Evolutionary conservation across 1,284 basidiomycete genomes (phyloP).

Genomic region (Phellopilus nigrolimitatus): DNA sequence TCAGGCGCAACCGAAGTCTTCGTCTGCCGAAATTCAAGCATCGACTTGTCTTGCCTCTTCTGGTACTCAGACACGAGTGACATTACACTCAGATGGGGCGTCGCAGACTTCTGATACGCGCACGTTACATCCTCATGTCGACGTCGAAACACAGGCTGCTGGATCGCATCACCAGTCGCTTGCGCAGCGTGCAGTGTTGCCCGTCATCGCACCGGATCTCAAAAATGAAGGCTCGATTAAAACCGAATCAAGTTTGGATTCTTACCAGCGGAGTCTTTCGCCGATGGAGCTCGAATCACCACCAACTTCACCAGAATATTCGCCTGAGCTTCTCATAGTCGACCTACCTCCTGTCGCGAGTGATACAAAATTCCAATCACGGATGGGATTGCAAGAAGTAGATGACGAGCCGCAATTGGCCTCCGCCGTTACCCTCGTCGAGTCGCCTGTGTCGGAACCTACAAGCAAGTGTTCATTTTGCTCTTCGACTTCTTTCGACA

Average conservation of each 20-base stretch:
- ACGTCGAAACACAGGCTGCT: neutral
- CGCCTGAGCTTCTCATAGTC: slow-evolving; percentile 2
- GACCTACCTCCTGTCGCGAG: neutral
- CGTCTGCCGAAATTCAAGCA: neutral
- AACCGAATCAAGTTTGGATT: neutral
- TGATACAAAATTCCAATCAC: neutral
- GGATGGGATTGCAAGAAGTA: neutral
- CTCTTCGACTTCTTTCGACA: neutral
- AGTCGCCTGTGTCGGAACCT: neutral
- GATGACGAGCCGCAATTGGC: neutral
- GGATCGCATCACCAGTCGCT: neutral
- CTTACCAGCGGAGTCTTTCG: slow-evolving; percentile 12
- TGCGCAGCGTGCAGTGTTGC: neutral
- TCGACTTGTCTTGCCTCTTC: neutral
- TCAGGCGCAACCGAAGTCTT: neutral
- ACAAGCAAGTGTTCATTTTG: neutral
- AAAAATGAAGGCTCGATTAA: neutral
- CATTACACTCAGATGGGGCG: neutral
- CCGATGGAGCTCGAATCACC: slow-evolving; percentile 18
- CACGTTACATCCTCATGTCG: neutral
- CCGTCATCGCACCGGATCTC: neutral
- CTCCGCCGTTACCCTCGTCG: neutral
- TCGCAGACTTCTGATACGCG: neutral
- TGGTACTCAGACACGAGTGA: neutral
- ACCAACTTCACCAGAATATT: slow-evolving; percentile 8